Base-by-base conservation (phyloP, 768 basidiomycete species). In the Phlebiopsis gigantea region DNA sequence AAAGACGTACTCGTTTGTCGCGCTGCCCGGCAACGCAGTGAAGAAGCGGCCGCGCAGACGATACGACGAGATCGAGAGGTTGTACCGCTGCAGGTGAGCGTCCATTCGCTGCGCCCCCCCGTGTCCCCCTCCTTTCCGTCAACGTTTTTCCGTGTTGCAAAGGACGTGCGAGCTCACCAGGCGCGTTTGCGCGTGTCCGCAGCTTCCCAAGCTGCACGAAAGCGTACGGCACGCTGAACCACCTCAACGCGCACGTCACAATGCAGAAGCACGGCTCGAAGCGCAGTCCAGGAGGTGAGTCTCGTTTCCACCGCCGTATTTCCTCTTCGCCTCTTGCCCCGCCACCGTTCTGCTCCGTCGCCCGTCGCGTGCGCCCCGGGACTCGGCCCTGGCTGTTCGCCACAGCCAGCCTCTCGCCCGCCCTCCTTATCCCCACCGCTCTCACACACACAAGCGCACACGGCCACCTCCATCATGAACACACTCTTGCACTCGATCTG, bases 191-290 rank as follows among this genome's bases (percentile, higher is more conserved):
- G 34, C 34, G 34, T 17, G 17, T 25, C 5, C n/a, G n/a, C 21
- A 68, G 67, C 47, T 72, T 68, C 65, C 67, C 70, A 5, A 69
- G 68, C 21, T 81, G 80, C 66, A 78, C 83, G 55, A 96, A 96
- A 73, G 79, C 90, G 25, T 97, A 96, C 66, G 94, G 94, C 28
- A 97, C 94, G 4, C 78, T 98, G 48, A 98, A 99, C 69, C 96
- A 99, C 71, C 79, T 99, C 59, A 99, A 99, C 69, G 93, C 94
- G 28, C 96, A 99, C 70, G 93, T 98, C 56, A 88, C 86, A n/a
- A 97, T 97, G 91, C 96, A 98, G 71, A 90, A 90, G 71, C 96
- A 99, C 69, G 96, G 96, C 43, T 55, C 77, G 15, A 98, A 96
- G 74, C 82, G 95, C 55, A 88, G 83, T 69, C 96, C 96, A 12